Conservation (phyloP, 306 rosid species). For the Castanospermum australe region DNA sequence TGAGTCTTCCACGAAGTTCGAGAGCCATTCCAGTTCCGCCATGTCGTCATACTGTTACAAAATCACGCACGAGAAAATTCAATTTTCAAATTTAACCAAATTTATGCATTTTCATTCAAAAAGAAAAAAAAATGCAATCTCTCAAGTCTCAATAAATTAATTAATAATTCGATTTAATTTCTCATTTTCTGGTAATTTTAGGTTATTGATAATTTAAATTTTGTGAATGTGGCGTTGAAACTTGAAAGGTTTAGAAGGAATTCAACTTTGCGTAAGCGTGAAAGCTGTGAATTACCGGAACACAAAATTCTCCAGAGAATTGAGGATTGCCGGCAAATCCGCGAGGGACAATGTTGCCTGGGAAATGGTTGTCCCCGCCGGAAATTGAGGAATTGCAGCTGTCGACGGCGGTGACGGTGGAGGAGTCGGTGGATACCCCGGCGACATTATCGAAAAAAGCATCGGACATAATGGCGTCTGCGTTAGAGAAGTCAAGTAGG, state of each 20-base stretch:
- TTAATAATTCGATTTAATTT: background rate
- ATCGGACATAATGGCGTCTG: slow-evolving; percentile 62
- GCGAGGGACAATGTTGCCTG: slow-evolving; percentile 47
- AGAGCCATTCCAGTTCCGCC: slow-evolving; percentile 97
- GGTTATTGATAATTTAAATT: background rate
- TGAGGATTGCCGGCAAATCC: slow-evolving; percentile 57
- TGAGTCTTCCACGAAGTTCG: slow-evolving; percentile 92
- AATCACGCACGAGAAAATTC: background rate
- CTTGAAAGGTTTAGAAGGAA: background rate
- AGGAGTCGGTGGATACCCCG: slow-evolving; percentile 63
- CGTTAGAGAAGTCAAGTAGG: slow-evolving; percentile 83
- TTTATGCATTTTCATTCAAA: background rate
- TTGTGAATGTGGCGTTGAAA: background rate
- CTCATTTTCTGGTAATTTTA: background rate
- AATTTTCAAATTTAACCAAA: slow-evolving; percentile 3
- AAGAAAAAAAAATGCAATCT: background rate
- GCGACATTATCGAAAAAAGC: slow-evolving; percentile 68
- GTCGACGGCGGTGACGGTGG: slow-evolving; percentile 66
- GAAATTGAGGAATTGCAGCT: slow-evolving; percentile 80
- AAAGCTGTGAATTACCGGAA: slow-evolving; percentile 60
- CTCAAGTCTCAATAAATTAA: background rate
- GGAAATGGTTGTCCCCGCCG: slow-evolving; percentile 51
- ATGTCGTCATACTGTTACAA: slow-evolving; percentile 69
- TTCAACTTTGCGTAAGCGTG: background rate
- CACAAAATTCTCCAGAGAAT: slow-evolving; percentile 73